Percentiles rank a stretch among this genome's conserved stretches.
phyloP scores from a whole-genome alignment of 257 asterid genomes.

The Ligustrum vulgare region DNA sequence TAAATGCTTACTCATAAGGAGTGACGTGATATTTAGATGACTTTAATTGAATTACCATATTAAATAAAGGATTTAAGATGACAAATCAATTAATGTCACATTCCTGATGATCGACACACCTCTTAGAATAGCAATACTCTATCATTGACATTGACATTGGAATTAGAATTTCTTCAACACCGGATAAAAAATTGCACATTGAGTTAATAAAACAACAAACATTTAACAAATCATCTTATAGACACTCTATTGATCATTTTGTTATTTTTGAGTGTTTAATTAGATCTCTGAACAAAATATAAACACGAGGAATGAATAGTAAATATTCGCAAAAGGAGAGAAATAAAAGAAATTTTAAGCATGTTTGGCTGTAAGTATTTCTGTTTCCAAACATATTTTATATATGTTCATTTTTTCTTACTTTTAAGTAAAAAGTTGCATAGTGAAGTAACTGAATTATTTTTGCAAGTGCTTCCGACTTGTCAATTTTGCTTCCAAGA shows the following conservation, averaged over 20 bases:
- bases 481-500: constrained; percentile 87
- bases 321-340: not conserved
- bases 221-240: not conserved
- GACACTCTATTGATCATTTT: constrained; percentile 30
- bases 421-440: not conserved
- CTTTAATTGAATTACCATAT: too few species aligned
- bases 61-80: too few species aligned
- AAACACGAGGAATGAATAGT: not conserved
- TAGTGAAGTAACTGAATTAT: not conserved
- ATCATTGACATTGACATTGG: too few species aligned
- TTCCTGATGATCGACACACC: too few species aligned
- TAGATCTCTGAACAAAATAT: constrained; percentile 45
- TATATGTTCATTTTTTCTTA: too few species aligned
- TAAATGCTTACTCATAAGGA: too few species aligned
- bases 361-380: not conserved
- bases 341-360: not conserved
- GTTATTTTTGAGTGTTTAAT: constrained; percentile 75
- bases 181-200: not conserved
- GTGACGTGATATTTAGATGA: too few species aligned
- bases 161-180: too few species aligned
- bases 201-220: not conserved
- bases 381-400: not conserved
- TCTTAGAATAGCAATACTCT: too few species aligned
- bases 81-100: too few species aligned
- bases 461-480: constrained; percentile 79